Evolutionary conservation across 164 flowering plant species (phyloP), one percentile per base, ranked within the genome.

Genomic region (Dillenia turbinata): DNA sequence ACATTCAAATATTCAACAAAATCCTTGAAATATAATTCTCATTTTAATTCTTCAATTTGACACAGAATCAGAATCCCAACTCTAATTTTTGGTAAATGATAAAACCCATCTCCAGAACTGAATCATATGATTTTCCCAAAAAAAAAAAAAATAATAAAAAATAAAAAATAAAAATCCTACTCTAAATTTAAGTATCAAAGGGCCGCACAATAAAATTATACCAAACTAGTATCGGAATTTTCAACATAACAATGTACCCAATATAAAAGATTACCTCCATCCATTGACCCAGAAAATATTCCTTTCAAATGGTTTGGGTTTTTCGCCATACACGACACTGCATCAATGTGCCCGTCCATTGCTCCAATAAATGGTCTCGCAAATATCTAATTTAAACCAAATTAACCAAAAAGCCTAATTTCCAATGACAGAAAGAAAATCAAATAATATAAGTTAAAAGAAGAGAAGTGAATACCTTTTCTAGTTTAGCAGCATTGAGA

Each of bases 341-440:
- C 77, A 76, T 91, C 97, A 1, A 75, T 68, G 69, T 94, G 97
- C 22, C 88, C 98, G 68, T 89, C 97, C 99, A 94, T 82, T 12
- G 96, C 99, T 58, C 90, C 92, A 54, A 94, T 60, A 71, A 94
- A 94, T 45, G 99, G 99, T 70, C 79, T 85, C 3, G 97, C 99
- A 80, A 85, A 89, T 57, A 94, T 81, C 99, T 94, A 54, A 44
- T 44, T 2, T 62, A 5, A 17, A 15, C 4, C 49, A 49, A 44
- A 54, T 26, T 12, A 5, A 14, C 19, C 19, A 58, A 49, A 49
- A 26, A 26, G 12, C 3, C 45, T 57, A 10, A 33, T 8, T 44
- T 48, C 11, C 10, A 7, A 3, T 44, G 22, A 57, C 43, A 70
- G 40, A 47, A 54, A 54, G 14, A 62, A 52, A 8, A 47, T 24